Evolutionary conservation across 176 grass and related monocot species (phyloP).

Genomic region (Avena eriantha): DNA sequence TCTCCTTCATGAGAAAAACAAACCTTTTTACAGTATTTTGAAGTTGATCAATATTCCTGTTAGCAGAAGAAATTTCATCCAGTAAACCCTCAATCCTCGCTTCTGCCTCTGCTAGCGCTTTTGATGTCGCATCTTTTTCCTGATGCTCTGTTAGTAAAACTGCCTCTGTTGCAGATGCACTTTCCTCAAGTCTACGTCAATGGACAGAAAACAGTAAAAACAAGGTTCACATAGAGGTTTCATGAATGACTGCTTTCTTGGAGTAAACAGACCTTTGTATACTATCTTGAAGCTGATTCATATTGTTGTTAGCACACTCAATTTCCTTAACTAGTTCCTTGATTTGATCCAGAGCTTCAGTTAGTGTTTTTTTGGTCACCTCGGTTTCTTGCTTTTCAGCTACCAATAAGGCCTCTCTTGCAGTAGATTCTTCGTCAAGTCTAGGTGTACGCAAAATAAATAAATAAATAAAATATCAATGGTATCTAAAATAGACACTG

Average conservation of each 20-base stretch:
- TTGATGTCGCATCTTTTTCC: conserved; percentile 58
- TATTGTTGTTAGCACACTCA: conserved; percentile 63
- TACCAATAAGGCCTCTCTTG: conserved; percentile 68
- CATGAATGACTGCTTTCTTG: conserved; percentile 34
- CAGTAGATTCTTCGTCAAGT: conserved; percentile 57
- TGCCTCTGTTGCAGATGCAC: conserved; percentile 57
- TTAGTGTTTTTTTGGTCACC: conserved; percentile 68
- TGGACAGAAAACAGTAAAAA: conserved; percentile 53
- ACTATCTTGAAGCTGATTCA: conserved; percentile 77
- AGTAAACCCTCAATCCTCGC: conserved; percentile 52
- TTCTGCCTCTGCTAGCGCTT: conserved; percentile 61
- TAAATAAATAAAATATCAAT: not conserved
- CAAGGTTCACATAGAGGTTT: conserved; percentile 22
- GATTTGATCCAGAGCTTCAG: conserved; percentile 74
- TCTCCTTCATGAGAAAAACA: conserved; percentile 29
- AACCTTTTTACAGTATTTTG: conserved; percentile 71
- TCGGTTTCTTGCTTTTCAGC: conserved; percentile 69
- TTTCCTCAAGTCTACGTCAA: conserved; percentile 66
- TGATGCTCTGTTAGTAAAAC: conserved; percentile 60
- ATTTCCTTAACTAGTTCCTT: conserved; percentile 85
- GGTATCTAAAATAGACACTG: conserved; percentile 33
- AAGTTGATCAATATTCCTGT: conserved; percentile 65
- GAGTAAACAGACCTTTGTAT: conserved; percentile 65
- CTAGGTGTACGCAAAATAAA: conserved; percentile 52
- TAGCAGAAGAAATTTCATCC: conserved; percentile 64